These are phyloP conservation scores for Vitis riparia DNA, from an alignment of 164 flowering plant species.

Conservation along the genomic window DNA sequence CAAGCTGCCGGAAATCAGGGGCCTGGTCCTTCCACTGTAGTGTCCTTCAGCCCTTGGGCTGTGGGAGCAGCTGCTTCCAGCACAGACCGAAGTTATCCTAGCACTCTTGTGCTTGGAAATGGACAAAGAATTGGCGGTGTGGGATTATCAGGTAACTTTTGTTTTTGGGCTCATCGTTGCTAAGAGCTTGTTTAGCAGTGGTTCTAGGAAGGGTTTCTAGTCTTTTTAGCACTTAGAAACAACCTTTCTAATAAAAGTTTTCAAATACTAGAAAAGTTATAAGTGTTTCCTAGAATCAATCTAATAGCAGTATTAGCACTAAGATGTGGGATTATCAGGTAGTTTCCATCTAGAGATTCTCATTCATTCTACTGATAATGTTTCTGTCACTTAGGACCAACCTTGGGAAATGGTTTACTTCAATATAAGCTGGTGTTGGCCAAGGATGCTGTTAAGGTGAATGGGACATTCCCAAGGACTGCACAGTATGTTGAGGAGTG, in stretches of 20 bases:
- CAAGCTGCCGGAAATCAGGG: constrained; percentile 90
- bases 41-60: constrained; percentile 86
- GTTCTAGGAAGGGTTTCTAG: too few species aligned
- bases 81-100: constrained; percentile 69
- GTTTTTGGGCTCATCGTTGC: too few species aligned
- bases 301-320: too few species aligned
- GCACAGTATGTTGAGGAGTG: constrained; percentile 76
- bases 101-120: constrained; percentile 62
- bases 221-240: too few species aligned
- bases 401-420: constrained; percentile 41
- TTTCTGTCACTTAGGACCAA: constrained; percentile 44
- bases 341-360: too few species aligned
- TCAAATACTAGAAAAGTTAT: too few species aligned
- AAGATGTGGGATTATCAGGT: too few species aligned
- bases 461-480: constrained; percentile 55
- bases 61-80: constrained; percentile 65
- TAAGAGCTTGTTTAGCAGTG: too few species aligned
- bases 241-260: too few species aligned
- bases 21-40: constrained; percentile 55
- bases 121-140: constrained; percentile 59
- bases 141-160: constrained; percentile 68
- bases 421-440: constrained; percentile 72
- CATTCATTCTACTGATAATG: neutral
- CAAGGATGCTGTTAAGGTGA: constrained; percentile 60
- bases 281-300: too few species aligned